Evolutionary conservation across 768 basidiomycete genomes (phyloP), one percentile per base, ranked within the genome.

Genomic region (Collybia nuda): DNA sequence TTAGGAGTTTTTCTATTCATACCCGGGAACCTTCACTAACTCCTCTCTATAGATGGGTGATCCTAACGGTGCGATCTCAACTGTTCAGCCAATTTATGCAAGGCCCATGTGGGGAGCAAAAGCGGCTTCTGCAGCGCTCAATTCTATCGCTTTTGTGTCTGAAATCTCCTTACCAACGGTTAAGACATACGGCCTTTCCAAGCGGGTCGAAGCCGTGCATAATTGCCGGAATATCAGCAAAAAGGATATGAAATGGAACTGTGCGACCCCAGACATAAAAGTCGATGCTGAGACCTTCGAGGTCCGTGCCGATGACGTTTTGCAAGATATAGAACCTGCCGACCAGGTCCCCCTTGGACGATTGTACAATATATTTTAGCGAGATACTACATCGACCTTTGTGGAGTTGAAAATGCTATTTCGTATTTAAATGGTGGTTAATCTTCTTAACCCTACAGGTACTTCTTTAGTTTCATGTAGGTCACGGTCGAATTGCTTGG

Each of bases 221-320:
- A 77, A 78, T 19, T 98, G 96, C 57, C 75, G 94, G 21, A 69
- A 63, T 3, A 74, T 99, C 50, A 79, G 66, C 19, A 98, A 99
- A 78, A 80, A 79, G 63, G 84, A 93, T 62, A 95, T 98, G 92
- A 98, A 97, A 70, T 90, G 85, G 85, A 99, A 99, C 66, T 76
- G 83, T 46, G 67, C 76, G 42, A 82, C 84, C 55, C 97, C 97
- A 2, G 76, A 75, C 65, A 92, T 99, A 84, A 74, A 53, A 42
- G 95, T 99, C 29, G 93, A 99, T 63, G 88, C 97, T 1, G 96
- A 98, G 72, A 89, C 73, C 40, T 98, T 94, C 61, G 88, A 88
- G 38, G 97, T 98, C 3, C 69, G 71, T 15, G 93, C 90, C 7
- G 88, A 96, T 65, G 93, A 85, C 3, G 81, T 77, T 19, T 67